Conservation (phyloP, 805 yeast genomes). For the Nakazawaea ishiwadae region DNA sequence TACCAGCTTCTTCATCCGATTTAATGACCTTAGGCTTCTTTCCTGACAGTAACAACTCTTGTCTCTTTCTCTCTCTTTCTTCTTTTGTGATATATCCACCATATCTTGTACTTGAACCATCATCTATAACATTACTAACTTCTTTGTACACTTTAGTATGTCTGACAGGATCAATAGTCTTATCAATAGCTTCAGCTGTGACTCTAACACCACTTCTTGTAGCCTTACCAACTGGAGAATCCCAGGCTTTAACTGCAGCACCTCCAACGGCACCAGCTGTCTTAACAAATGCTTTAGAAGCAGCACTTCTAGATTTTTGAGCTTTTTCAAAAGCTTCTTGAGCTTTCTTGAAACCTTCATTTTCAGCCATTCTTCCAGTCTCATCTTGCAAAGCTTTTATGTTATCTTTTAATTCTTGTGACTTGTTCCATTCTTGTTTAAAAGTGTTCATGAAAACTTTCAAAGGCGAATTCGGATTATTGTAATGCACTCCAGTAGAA, state of each 20-base stretch:
- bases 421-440: constrained; percentile 85
- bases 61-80: constrained; percentile 70
- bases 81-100: constrained; percentile 92
- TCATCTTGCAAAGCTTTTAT: constrained; percentile 95
- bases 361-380: constrained; percentile 89
- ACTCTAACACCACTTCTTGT: constrained; percentile 81
- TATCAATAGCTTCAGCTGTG: constrained; percentile 83
- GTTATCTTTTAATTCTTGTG: constrained; percentile 83
- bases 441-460: constrained; percentile 93
- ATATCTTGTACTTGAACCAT: constrained; percentile 81
- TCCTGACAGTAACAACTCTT: constrained; percentile 54
- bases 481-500: background rate
- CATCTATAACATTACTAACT: constrained; percentile 83
- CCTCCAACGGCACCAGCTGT: constrained; percentile 94
- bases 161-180: constrained; percentile 88
- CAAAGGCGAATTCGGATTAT: constrained; percentile 63
- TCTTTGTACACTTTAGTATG: constrained; percentile 86
- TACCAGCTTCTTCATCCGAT: constrained; percentile 78
- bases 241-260: constrained; percentile 93
- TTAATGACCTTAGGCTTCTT: constrained; percentile 62
- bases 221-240: constrained; percentile 83
- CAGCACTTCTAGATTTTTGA: constrained; percentile 56
- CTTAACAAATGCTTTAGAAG: constrained; percentile 70
- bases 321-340: constrained; percentile 89
- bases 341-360: constrained; percentile 89